Conservation (phyloP, 768 basidiomycete species). For the Hygrophorus russula region DNA sequence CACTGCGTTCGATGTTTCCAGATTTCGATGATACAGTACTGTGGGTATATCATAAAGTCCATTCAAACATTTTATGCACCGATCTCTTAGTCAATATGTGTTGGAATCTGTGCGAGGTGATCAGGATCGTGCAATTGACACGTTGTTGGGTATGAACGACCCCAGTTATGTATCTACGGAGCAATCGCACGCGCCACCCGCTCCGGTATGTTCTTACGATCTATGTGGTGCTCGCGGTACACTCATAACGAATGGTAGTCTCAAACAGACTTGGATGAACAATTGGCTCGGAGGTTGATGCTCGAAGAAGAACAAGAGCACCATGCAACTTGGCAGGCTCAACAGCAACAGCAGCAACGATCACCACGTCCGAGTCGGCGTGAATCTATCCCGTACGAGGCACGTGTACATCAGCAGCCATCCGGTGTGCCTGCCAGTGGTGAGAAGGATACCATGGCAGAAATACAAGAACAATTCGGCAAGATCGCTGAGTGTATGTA, state of each 20-base stretch:
- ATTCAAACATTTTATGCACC: background rate
- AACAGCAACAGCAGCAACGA: constrained; percentile 6
- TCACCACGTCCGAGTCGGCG: too few species aligned
- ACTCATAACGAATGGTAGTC: constrained; percentile 18
- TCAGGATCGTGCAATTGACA: constrained; percentile 68
- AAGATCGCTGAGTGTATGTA: constrained; percentile 70
- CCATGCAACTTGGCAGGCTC: constrained; percentile 23
- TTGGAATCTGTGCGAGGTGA: constrained; percentile 61
- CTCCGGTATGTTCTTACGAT: constrained; percentile 1
- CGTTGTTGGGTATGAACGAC: constrained; percentile 78
- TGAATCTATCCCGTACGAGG: constrained; percentile 10
- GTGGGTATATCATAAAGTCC: constrained; percentile 24
- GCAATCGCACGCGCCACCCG: constrained; percentile 1
- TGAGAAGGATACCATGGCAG: constrained; percentile 43
- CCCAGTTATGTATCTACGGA: constrained; percentile 41
- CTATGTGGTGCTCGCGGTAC: background rate
- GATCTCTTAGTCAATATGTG: constrained; percentile 21
- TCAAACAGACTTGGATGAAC: constrained; percentile 70
- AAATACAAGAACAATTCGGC: constrained; percentile 64
- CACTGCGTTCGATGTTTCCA: constrained; percentile 63
- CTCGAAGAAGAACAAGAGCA: constrained; percentile 46
- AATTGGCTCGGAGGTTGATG: constrained; percentile 61
- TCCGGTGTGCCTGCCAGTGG: background rate
- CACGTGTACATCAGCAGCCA: constrained; percentile 9
- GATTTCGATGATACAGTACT: constrained; percentile 68